Conservation (phyloP, 768 basidiomycete genomes). For the Tulasnella sp. region DNA sequence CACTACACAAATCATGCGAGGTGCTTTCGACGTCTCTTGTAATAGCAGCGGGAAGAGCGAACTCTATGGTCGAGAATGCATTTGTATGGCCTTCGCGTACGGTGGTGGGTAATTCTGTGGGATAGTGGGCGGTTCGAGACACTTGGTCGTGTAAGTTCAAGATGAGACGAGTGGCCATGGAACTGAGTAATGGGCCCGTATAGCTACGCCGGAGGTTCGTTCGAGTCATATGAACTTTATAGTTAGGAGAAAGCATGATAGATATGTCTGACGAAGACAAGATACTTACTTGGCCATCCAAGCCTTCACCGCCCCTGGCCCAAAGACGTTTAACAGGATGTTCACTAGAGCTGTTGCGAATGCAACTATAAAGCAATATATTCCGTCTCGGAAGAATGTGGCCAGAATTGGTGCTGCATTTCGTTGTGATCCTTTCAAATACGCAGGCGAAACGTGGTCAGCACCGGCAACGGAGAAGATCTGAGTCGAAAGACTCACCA, state of each 20-base stretch:
- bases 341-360: not conserved
- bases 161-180: not conserved
- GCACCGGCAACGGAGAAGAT: not conserved
- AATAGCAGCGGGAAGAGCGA: not conserved
- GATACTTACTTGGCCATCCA: not conserved
- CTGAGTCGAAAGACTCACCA: not conserved
- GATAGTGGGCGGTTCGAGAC: not conserved
- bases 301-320: not conserved
- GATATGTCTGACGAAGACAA: too few relatives aligned
- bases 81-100: not conserved
- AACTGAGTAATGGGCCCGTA: not conserved
- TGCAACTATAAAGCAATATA: not conserved
- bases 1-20: too few relatives aligned
- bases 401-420: not conserved
- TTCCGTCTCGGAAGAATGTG: not conserved
- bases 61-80: not conserved
- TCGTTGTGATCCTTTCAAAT: not conserved
- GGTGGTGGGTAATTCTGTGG: not conserved
- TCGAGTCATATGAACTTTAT: not conserved
- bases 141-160: conserved; percentile 1
- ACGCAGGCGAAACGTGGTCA: not conserved
- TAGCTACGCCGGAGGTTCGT: not conserved
- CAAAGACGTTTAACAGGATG: not conserved
- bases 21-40: not conserved
- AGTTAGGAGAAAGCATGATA: not conserved